These are phyloP conservation scores for Candida maesae DNA, from an alignment of 805 yeast species.

Conservation along the genomic window DNA sequence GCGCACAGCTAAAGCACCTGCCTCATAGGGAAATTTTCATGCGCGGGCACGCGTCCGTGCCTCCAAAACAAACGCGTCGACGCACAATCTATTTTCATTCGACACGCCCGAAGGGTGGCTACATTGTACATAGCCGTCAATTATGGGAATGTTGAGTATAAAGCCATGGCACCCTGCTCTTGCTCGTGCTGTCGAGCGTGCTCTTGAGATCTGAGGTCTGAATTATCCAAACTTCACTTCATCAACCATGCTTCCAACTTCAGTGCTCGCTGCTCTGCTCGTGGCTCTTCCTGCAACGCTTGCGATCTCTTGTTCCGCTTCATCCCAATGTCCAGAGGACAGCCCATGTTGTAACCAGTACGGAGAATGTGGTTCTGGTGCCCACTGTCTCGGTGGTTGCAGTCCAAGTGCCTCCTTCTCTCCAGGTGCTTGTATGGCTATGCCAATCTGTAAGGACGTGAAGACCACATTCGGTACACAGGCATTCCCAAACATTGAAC, in stretches of 20 bases:
- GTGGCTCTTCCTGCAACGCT: constrained; percentile 6
- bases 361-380: constrained; percentile 78
- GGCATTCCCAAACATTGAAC: constrained; percentile 21
- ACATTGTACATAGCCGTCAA: too few species aligned
- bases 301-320: constrained; percentile 44
- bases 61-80: too few species aligned
- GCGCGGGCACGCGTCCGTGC: too few species aligned
- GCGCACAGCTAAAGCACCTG: too few species aligned
- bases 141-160: too few species aligned
- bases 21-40: too few species aligned
- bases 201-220: too few species aligned
- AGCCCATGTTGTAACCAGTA: constrained; percentile 81
- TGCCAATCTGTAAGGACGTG: constrained; percentile 65
- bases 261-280: constrained; percentile 8
- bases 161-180: too few species aligned
- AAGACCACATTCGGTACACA: constrained; percentile 38
- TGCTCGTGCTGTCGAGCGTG: too few species aligned
- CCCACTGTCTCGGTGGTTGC: constrained; percentile 82
- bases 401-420: constrained; percentile 48
- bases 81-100: too few species aligned
- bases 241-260: constrained; percentile 6
- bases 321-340: constrained; percentile 64
- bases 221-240: too few species aligned
- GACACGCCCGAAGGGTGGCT: too few species aligned
- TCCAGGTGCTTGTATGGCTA: constrained; percentile 74